Base-by-base conservation (phyloP, 208 protist species). In the Trypanosomatidae sp. region DNA sequence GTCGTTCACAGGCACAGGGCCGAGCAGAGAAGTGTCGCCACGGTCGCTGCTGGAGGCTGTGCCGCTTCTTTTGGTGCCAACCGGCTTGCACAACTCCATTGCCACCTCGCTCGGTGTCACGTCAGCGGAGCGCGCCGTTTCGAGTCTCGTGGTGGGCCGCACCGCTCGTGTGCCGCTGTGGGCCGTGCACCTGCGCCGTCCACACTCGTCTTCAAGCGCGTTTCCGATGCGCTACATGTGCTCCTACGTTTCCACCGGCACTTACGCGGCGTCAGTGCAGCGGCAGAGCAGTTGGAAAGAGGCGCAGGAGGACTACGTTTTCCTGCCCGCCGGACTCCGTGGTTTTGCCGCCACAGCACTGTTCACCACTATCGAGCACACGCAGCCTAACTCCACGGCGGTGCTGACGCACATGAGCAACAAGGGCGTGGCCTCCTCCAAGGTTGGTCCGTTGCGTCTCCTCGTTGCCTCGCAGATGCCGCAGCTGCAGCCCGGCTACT, bases 1-100 rank as follows among this genome's bases (percentile, higher is more conserved):
- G 47, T 17, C 53, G 15, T 22, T 64, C 22, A 49, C 62, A n/a
- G 9, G 60, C 17, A 15, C 46, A n/a, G 28, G 60, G 33, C 6
- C 62, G 12, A 53, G 30, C 55, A 17, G 55, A 41, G 10, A 17
- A n/a, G 33, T 71, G 17, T 39, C 67, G 36, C 44, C 59, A 10
- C 75, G 41, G 30, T 64, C 74, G 46, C 19, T 76, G 25, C 59
- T 76, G 59, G 28, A 75, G 52, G 10, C 47, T 10, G 72, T 69
- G 50, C 89, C 91, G 36, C 70, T 96, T n/a, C 66, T 93, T 10
- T 55, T 91, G 7, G 81, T 96, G 55, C 91, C 91, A 1, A 83
- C 85, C 28, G 91, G 91, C 15, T 56, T 91, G 50, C 85, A 91
- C 74, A 96, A 96, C 82, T 92, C 86, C 46, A 85, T 96, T 30